A percentile compares a stretch with the other conserved stretches of the same genome.
Conservation (phyloP, 352 stramenopile species). For the Pythium utonaiense region DNA sequence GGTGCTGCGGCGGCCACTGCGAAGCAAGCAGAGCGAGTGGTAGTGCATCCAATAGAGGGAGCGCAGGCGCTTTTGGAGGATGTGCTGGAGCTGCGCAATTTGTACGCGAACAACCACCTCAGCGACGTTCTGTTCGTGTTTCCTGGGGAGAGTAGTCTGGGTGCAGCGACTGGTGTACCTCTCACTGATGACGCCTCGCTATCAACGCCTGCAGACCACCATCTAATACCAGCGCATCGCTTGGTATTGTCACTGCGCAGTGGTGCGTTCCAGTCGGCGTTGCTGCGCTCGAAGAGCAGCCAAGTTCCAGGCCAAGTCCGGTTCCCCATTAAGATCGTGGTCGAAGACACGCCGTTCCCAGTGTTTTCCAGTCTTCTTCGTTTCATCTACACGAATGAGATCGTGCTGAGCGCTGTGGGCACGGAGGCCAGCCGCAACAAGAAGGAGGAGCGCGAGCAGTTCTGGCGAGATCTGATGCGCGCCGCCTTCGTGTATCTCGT, state of each 20-base stretch:
- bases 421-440: slow-evolving; percentile 8
- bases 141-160: slow-evolving; percentile 15
- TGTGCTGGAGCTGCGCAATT: slow-evolving; percentile 44
- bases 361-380: slow-evolving; percentile 67
- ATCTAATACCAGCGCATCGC: slow-evolving; percentile 72
- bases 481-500: slow-evolving; percentile 73
- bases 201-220: slow-evolving; percentile 20
- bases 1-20: neutral
- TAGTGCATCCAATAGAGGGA: slow-evolving; percentile 2
- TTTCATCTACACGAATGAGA: slow-evolving; percentile 80
- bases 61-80: slow-evolving; percentile 39
- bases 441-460: slow-evolving; percentile 33
- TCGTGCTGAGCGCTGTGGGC: slow-evolving; percentile 20
- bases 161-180: neutral
- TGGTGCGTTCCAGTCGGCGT: slow-evolving; percentile 60
- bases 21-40: neutral
- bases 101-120: slow-evolving; percentile 71
- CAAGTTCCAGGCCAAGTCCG: slow-evolving; percentile 61
- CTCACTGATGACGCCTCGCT: neutral
- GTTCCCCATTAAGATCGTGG: slow-evolving; percentile 78
- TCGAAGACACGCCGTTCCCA: slow-evolving; percentile 74
- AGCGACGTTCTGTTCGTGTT: slow-evolving; percentile 84
- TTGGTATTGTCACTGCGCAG: slow-evolving; percentile 72
- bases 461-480: slow-evolving; percentile 67
- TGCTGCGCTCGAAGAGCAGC: slow-evolving; percentile 66